Evolutionary conservation across 495 filamentous ascomycete species (phyloP).

Genomic region (Talaromyces thailandensis): DNA sequence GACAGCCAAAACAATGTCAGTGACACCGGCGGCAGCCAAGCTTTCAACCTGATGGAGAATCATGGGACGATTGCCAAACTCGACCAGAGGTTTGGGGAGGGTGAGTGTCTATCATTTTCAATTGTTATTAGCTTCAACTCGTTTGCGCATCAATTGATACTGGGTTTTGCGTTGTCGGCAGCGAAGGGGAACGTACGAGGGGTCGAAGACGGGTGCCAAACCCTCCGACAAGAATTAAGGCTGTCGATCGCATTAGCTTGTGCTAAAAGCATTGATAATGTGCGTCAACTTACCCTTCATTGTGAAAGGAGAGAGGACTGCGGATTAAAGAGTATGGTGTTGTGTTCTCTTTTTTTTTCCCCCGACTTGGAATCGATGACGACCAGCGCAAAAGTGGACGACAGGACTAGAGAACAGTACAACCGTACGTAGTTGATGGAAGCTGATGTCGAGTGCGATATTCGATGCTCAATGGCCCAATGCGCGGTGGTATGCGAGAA

Average conservation of each 20-base stretch:
- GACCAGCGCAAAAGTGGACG: not conserved
- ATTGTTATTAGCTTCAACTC: not conserved
- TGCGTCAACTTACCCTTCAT: constrained; percentile 7
- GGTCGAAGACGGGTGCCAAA: constrained; percentile 97
- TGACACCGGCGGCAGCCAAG: constrained; percentile 89
- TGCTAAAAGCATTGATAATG: not conserved
- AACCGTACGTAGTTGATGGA: not conserved
- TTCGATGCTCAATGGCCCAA: not conserved
- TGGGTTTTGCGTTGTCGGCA: not conserved
- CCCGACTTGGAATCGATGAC: not conserved
- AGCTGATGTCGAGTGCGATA: not conserved
- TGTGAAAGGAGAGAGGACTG: not conserved
- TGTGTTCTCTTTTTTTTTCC: not conserved
- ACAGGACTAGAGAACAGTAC: not conserved
- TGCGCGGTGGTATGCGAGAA: not conserved
- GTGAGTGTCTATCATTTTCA: constrained; percentile 68
- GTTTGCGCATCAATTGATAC: not conserved
- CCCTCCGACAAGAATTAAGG: constrained; percentile 98
- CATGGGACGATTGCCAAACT: constrained; percentile 98
- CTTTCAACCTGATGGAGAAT: constrained; percentile 97
- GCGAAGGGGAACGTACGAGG: constrained; percentile 58
- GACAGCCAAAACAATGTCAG: constrained; percentile 94
- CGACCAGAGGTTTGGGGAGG: constrained; percentile 92
- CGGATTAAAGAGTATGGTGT: not conserved
- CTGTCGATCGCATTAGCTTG: constrained; percentile 36